Base-by-base conservation (phyloP, 176 grass and related monocot species). In the Oryza longistaminata region DNA sequence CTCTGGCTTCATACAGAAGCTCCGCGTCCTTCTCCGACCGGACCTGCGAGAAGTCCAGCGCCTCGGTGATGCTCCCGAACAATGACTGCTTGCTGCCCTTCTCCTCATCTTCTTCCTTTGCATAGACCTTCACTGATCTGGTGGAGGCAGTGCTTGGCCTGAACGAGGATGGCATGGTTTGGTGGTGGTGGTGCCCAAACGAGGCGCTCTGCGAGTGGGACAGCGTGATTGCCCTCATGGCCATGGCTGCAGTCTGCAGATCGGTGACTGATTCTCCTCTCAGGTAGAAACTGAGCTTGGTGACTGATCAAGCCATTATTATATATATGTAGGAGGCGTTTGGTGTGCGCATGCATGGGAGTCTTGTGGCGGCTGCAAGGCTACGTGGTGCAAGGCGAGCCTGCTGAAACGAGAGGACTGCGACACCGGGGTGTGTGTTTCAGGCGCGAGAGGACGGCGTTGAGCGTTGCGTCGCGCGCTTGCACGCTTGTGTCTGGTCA, bases 41-140 rank as follows among this genome's bases (percentile, higher is more conserved):
- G 49, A 98, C 90, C 83, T 95, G 91, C 14, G 96, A 88, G 86
- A 99, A 99, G 80, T 99, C 96, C 0, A 99, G 85, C 24, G 96
- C 96, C 75, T 98, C 93, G 2, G 93, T 92, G 83, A 99, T 89
- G 78, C 72, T 96, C 17, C 74, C 90, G 16, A 99, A 92, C 65
- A 99, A 77, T 65, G 96, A 99, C 82, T 96, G 96, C 82, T 94
- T 92, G 84, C 53, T 84, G 9, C 39, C 45, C 73, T 90, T 75
- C 52, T 73, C 70, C 76, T 87, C 78, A 2, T 90, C 42, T 37
- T 90, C 42, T 37, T 79, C 86, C 62, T 88, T 86, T 12, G 93
- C 90, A n/a, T 81, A 81, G 61, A 86, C 90, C 81, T 83, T 76
- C 1, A 87, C 77, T 11, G 76, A 81, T 69, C 82, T 93, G 1